Evolutionary conservation across 257 asterid species (phyloP).

Genomic region (Schizonepeta tenuifolia): DNA sequence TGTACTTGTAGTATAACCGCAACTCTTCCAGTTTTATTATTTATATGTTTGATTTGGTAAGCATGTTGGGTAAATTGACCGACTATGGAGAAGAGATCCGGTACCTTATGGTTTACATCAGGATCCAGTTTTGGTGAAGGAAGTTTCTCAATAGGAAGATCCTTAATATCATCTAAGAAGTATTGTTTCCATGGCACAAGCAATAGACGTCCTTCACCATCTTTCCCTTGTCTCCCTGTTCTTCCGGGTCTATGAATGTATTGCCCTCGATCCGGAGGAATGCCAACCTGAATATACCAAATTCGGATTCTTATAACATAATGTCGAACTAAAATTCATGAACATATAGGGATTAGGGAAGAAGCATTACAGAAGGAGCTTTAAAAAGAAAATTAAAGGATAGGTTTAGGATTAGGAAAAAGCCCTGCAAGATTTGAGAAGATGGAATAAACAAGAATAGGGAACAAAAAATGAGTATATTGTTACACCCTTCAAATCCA

Average conservation of each 20-base stretch:
- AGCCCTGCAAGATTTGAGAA: neutral
- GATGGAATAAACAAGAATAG: neutral
- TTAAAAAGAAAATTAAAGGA: neutral
- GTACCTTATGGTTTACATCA: slow-evolving; percentile 59
- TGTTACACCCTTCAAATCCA: neutral
- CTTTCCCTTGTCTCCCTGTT: slow-evolving; percentile 93
- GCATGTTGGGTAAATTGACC: slow-evolving; percentile 3
- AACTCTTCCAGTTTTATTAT: neutral
- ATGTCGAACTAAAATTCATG: neutral
- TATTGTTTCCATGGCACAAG: slow-evolving; percentile 93
- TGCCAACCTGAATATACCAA: slow-evolving; percentile 60
- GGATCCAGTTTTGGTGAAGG: slow-evolving; percentile 51
- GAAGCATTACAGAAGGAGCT: too few species aligned
- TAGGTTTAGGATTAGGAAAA: neutral
- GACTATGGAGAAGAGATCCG: slow-evolving; percentile 18
- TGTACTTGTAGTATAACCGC: neutral
- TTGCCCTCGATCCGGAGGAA: slow-evolving; percentile 83
- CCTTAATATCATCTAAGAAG: slow-evolving; percentile 78
- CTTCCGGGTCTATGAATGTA: slow-evolving; percentile 92
- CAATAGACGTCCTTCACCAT: slow-evolving; percentile 72
- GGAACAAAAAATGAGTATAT: neutral
- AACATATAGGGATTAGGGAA: neutral
- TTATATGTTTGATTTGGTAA: neutral
- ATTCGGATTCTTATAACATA: neutral
- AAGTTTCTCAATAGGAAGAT: slow-evolving; percentile 69